Evolutionary conservation across 495 filamentous ascomycete species (phyloP), one percentile per base, ranked within the genome.

Genomic region (Ascodesmis nigricans): DNA sequence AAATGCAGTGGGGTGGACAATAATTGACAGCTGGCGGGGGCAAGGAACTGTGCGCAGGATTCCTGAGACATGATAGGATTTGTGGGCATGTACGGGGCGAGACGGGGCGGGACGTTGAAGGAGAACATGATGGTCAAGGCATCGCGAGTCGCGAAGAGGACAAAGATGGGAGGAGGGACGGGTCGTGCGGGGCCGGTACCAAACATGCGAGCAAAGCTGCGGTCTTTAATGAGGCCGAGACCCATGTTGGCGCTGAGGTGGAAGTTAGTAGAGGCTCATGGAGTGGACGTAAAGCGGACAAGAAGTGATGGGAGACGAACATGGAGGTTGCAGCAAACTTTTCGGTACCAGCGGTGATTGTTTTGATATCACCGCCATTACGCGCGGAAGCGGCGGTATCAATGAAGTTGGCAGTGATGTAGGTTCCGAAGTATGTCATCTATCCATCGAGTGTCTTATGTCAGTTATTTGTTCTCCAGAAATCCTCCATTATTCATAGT

Each of bases 141-240:
- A 57, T 95, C 84, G 43, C 87, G 69, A 33, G 71, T 48, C 6
- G 77, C 70, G 62, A 93, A 95, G 38, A 93, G 67, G 0, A 60
- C 46, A 55, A 82, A 91, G 20, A 75, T 76, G 8, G 65, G 62
- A 33, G 60, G 47, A 1, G 67, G 60, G 9, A 75, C 66, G 22
- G 68, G 60, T 4, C 70, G 58, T 0, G 60, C 61, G 0, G 55
- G 44, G 2, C 46, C 57, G 3, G 69, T 62, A 4, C 80, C 80
- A 55, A 91, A 95, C 37, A 91, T 62, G 36, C 66, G 64, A 0
- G 80, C 79, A 52, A 83, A 95, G 33, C 71, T 68, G 45, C 72
- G 72, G 57, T 95, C 84, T 54, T 95, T 95, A 65, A 87, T 78
- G 18, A 93, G 72, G 56, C 83, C 82, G 18, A 95, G 69, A 3